phyloP scores from a whole-genome alignment of 75 land plant species.

The Pinus taeda region DNA sequence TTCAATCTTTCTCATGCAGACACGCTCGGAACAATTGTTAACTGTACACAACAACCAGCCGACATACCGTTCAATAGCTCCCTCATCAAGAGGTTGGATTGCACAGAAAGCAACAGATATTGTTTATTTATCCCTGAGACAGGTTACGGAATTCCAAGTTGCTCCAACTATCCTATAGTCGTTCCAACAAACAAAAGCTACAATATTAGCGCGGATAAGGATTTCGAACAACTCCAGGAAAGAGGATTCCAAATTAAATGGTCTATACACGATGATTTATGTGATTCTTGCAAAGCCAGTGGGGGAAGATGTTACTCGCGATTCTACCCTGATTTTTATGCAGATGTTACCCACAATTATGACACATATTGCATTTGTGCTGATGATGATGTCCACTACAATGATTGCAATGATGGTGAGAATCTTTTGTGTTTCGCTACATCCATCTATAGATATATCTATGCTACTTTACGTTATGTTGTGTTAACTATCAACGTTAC shows the following conservation, averaged over 20 bases:
- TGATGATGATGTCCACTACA: too few species aligned
- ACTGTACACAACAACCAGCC: background rate
- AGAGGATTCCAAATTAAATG: background rate
- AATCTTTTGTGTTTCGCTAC: too few species aligned
- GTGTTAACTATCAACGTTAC: too few species aligned
- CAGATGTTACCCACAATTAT: too few species aligned
- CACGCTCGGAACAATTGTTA: background rate
- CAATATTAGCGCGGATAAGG: background rate
- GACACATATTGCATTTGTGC: too few species aligned
- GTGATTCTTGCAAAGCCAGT: too few species aligned
- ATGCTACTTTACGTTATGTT: too few species aligned
- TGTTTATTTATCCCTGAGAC: background rate
- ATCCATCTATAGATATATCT: too few species aligned
- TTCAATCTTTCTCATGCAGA: background rate
- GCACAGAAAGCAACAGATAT: background rate
- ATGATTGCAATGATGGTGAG: too few species aligned
- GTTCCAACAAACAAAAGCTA: background rate
- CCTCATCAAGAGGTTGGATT: background rate
- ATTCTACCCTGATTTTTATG: too few species aligned
- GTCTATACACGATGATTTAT: too few species aligned
- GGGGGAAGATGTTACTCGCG: too few species aligned
- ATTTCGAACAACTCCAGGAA: background rate
- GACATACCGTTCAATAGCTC: background rate
- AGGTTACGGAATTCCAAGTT: background rate
- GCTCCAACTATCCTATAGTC: background rate